phyloP scores from a whole-genome alignment of 2,329 filamentous ascomycete species.

The Scytalidium lignicola region DNA sequence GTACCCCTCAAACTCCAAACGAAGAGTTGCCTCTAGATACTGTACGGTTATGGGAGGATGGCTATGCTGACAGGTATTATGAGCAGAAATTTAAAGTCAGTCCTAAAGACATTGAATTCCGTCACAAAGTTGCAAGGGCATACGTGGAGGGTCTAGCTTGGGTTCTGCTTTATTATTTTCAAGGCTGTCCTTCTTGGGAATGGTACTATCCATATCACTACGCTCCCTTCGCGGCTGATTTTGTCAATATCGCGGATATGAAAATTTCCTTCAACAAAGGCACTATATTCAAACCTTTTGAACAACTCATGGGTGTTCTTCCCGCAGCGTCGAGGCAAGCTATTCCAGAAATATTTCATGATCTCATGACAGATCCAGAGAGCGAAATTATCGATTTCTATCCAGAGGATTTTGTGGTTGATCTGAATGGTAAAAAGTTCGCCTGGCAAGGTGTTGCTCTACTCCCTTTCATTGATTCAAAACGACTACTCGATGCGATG shows the following conservation, averaged over 20 bases:
- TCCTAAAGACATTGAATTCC: slow-evolving; percentile 76
- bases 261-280: slow-evolving; percentile 79
- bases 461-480: slow-evolving; percentile 93
- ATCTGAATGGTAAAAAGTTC: slow-evolving; percentile 97
- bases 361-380: slow-evolving; percentile 80
- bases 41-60: slow-evolving; percentile 89
- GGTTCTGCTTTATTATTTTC: slow-evolving; percentile 96
- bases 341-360: slow-evolving; percentile 81
- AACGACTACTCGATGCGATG: slow-evolving; percentile 76
- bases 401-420: slow-evolving; percentile 86
- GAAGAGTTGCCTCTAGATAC: slow-evolving; percentile 70
- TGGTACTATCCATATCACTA: slow-evolving; percentile 99
- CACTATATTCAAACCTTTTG: slow-evolving; percentile 81
- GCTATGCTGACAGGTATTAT: slow-evolving; percentile 94
- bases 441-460: slow-evolving; percentile 95
- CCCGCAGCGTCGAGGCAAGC: slow-evolving; percentile 90
- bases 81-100: slow-evolving; percentile 91
- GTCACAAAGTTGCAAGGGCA: slow-evolving; percentile 80
- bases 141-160: slow-evolving; percentile 94
- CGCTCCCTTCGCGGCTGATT: slow-evolving; percentile 94
- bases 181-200: slow-evolving; percentile 96
- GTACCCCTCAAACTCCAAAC: slow-evolving; percentile 39
- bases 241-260: slow-evolving; percentile 75
- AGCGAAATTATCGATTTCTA: slow-evolving; percentile 98
- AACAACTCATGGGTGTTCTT: slow-evolving; percentile 97